These are phyloP conservation scores for Phytophthora ohioensis DNA, from an alignment of 352 stramenopile genomes.

Conservation along the genomic window DNA sequence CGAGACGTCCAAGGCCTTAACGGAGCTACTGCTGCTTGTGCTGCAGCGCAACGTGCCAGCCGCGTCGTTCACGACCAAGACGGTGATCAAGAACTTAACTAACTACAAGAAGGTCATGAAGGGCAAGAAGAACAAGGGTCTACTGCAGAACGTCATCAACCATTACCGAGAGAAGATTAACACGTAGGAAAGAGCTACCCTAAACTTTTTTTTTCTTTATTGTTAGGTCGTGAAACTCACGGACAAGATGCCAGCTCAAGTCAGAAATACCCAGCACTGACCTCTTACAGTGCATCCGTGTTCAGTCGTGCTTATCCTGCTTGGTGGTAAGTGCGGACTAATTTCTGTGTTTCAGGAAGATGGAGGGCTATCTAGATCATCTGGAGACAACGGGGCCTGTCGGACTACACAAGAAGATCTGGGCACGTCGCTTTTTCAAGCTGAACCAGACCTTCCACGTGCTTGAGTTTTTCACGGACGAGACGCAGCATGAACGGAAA, in stretches of 20 bases:
- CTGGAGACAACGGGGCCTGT: conserved; percentile 41
- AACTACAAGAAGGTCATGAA: conserved; percentile 43
- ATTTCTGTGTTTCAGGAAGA: conserved; percentile 21
- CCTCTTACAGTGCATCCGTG: neutral
- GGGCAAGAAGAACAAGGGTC: conserved; percentile 57
- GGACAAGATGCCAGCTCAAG: neutral
- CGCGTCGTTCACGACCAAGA: conserved; percentile 60
- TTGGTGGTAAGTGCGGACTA: neutral
- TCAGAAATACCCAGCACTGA: conserved; percentile 14
- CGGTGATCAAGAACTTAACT: conserved; percentile 36
- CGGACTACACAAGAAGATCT: conserved; percentile 51
- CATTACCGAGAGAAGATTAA: conserved; percentile 49
- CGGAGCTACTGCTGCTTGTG: conserved; percentile 61
- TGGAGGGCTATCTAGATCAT: conserved; percentile 73
- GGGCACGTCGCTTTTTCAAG: conserved; percentile 58
- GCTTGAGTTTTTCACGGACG: conserved; percentile 73
- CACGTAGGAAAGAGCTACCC: conserved; percentile 2
- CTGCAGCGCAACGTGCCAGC: conserved; percentile 59
- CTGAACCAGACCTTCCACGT: conserved; percentile 57
- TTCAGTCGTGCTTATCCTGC: neutral
- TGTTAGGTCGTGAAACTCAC: conserved; percentile 28
- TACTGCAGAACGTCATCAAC: conserved; percentile 48
- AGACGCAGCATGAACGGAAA: conserved; percentile 48
- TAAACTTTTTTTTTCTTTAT: conserved; percentile 21
- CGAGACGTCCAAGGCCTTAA: conserved; percentile 55